phyloP scores from a whole-genome alignment of 768 basidiomycete genomes.

The Tricholoma terreum region DNA sequence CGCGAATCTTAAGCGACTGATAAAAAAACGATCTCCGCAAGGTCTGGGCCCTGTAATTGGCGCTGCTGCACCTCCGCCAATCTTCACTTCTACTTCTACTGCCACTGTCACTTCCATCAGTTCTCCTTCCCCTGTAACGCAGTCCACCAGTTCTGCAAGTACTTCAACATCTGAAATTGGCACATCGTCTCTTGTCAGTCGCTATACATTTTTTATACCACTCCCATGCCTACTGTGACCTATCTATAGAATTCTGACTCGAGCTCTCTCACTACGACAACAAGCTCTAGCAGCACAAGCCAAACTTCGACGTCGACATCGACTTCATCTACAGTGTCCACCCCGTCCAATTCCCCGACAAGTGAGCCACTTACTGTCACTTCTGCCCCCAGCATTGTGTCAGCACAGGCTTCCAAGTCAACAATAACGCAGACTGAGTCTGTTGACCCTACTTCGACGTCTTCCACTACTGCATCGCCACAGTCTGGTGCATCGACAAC shows the following conservation, averaged over 20 bases:
- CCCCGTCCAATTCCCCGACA: constrained; percentile 12
- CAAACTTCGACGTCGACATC: constrained; percentile 1
- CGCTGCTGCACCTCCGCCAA: constrained; percentile 26
- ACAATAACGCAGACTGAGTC: constrained; percentile 28
- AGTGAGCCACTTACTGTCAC: constrained; percentile 22
- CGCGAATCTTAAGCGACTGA: constrained; percentile 55
- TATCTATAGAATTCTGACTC: constrained; percentile 7
- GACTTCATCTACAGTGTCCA: constrained; percentile 4
- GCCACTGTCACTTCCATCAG: constrained; percentile 7
- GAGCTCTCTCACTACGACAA: neutral
- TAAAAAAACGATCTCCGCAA: constrained; percentile 58
- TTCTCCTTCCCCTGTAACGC: constrained; percentile 1
- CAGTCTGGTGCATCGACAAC: constrained; percentile 25
- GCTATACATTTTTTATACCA: neutral
- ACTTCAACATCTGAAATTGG: constrained; percentile 10
- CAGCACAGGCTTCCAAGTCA: constrained; percentile 13
- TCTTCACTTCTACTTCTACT: constrained; percentile 12
- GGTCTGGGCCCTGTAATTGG: constrained; percentile 28
- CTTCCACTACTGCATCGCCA: constrained; percentile 25
- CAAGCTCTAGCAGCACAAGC: constrained; percentile 2
- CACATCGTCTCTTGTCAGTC: constrained; percentile 9
- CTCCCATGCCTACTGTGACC: neutral
- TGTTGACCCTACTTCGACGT: constrained; percentile 26
- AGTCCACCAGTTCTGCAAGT: constrained; percentile 11
- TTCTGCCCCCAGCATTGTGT: constrained; percentile 11